Conservation (phyloP, 768 basidiomycete genomes). For the Russula abietina region DNA sequence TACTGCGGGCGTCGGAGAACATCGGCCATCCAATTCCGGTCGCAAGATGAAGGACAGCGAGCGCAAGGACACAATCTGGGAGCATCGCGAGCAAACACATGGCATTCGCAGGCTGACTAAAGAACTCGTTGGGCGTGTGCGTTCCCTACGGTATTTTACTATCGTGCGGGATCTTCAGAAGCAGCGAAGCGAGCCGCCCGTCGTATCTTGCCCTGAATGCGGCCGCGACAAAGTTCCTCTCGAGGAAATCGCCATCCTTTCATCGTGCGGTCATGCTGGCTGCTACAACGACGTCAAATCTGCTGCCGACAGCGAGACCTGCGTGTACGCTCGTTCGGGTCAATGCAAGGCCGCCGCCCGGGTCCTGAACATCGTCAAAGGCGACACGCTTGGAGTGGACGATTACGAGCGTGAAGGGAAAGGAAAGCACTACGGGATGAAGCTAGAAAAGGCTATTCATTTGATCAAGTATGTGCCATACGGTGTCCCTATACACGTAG, state of each 20-base stretch:
- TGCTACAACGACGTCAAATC: slow-evolving; percentile 67
- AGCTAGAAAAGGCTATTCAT: slow-evolving; percentile 69
- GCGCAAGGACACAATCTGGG: slow-evolving; percentile 68
- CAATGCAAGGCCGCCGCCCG: slow-evolving; percentile 76
- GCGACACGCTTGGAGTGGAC: slow-evolving; percentile 72
- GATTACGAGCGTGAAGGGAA: slow-evolving; percentile 65
- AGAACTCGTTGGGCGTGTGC: slow-evolving; percentile 83
- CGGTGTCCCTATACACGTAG: neutral
- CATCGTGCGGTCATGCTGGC: slow-evolving; percentile 89
- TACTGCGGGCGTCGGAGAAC: slow-evolving; percentile 46
- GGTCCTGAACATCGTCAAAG: slow-evolving; percentile 75
- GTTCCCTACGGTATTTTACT: slow-evolving; percentile 88
- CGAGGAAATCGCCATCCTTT: slow-evolving; percentile 73
- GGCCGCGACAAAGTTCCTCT: slow-evolving; percentile 49
- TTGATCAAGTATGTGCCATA: slow-evolving; percentile 60
- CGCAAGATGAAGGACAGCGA: slow-evolving; percentile 46
- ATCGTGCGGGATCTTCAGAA: slow-evolving; percentile 86
- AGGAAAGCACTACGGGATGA: slow-evolving; percentile 76
- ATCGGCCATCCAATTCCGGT: slow-evolving; percentile 13
- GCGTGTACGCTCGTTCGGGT: slow-evolving; percentile 64
- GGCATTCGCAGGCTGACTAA: slow-evolving; percentile 77
- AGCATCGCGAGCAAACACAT: slow-evolving; percentile 82
- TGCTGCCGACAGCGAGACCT: slow-evolving; percentile 73
- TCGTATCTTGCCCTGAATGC: slow-evolving; percentile 60
- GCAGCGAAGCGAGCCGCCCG: slow-evolving; percentile 53